Evolutionary conservation across 2,329 filamentous ascomycete genomes (phyloP).

Genomic region (Esteya vermicola): DNA sequence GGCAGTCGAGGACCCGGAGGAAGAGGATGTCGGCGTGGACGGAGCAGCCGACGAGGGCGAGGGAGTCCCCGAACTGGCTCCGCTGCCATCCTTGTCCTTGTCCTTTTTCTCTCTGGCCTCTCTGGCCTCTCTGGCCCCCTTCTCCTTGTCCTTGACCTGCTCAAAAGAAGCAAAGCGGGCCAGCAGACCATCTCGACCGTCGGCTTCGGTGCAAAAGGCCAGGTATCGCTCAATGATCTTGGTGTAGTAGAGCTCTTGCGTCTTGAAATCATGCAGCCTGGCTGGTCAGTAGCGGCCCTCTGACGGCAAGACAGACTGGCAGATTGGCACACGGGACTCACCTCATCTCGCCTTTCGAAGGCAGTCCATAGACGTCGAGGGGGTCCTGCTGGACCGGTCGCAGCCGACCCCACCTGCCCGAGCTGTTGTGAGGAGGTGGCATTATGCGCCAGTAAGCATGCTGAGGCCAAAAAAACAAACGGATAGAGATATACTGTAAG

Average conservation of each 20-base stretch:
- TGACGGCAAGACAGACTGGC: background rate
- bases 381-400: conserved; percentile 64
- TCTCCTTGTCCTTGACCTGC: conserved; percentile 13
- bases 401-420: conserved; percentile 52
- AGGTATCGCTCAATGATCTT: conserved; percentile 83
- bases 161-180: conserved; percentile 57
- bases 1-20: no score
- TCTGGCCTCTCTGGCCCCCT: background rate
- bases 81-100: background rate
- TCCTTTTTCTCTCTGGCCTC: background rate
- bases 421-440: conserved; percentile 18
- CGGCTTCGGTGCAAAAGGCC: conserved; percentile 67
- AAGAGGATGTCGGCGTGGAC: no score
- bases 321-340: conserved; percentile 21
- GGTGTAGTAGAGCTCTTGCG: conserved; percentile 74
- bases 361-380: conserved; percentile 68
- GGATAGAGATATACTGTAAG: background rate
- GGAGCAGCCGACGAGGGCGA: no score
- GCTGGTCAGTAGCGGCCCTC: background rate
- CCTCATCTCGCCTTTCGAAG: conserved; percentile 84
- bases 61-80: no score
- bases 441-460: conserved; percentile 7
- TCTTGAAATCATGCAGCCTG: conserved; percentile 59
- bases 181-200: conserved; percentile 58
- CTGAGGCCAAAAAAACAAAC: background rate